Evolutionary conservation across 202 grass and related monocot genomes (phyloP).

Genomic region (Setaria viridis): DNA sequence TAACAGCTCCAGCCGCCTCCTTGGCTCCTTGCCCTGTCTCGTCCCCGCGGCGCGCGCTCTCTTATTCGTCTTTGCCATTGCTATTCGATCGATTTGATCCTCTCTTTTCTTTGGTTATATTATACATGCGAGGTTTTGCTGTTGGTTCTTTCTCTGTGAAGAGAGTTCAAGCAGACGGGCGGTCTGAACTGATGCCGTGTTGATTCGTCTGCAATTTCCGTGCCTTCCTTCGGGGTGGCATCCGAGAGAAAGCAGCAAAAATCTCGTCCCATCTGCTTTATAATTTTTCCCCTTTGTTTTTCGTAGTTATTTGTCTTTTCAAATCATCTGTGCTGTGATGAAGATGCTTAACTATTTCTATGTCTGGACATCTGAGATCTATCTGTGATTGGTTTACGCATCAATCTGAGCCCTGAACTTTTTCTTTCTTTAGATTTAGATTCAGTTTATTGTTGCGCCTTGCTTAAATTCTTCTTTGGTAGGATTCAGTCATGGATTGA

Average conservation of each 20-base stretch:
- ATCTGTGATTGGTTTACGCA: constrained; percentile 51
- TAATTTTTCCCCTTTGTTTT: not conserved
- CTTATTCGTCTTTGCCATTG: not conserved
- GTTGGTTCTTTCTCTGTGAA: constrained; percentile 61
- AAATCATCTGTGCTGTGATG: constrained; percentile 26
- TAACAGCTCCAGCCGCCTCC: not conserved
- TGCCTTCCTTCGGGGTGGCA: constrained; percentile 51
- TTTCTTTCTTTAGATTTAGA: not conserved
- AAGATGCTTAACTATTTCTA: constrained; percentile 60
- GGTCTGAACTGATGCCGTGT: constrained; percentile 99
- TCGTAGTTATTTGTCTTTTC: not conserved
- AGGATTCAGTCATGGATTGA: not conserved
- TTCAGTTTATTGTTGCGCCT: constrained; percentile 8
- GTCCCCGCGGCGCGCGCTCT: not conserved
- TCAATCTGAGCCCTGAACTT: constrained; percentile 51
- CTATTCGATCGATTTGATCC: not conserved
- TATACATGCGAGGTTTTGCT: not conserved
- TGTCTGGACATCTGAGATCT: constrained; percentile 78
- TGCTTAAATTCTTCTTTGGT: constrained; percentile 49
- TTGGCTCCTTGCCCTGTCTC: no score
- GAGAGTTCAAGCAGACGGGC: constrained; percentile 92
- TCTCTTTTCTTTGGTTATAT: not conserved
- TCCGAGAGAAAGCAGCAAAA: constrained; percentile 51
- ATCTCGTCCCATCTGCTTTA: not conserved
- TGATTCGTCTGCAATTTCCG: constrained; percentile 78